phyloP scores from a whole-genome alignment of 768 basidiomycete genomes.

The Pleurotus citrinopileatus region DNA sequence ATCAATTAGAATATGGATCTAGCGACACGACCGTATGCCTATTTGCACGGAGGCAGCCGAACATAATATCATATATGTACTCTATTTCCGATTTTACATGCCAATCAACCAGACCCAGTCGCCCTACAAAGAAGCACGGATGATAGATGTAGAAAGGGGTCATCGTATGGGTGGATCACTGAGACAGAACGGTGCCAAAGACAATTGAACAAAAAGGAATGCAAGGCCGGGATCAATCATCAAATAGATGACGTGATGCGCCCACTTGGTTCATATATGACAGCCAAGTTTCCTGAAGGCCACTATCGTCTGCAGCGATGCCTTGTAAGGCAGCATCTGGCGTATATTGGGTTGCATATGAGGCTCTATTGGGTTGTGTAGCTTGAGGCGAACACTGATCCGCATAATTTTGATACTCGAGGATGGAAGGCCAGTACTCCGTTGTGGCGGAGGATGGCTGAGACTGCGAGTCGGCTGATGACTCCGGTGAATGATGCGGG shows the following conservation, averaged over 20 bases:
- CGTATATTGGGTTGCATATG: conserved; percentile 38
- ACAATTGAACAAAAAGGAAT: neutral
- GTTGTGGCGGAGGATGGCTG: neutral
- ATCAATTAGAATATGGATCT: too few relatives aligned
- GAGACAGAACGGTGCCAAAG: neutral
- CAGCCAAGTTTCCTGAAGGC: conserved; percentile 69
- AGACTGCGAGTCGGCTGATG: neutral
- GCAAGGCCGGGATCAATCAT: conserved; percentile 35
- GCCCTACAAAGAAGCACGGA: too few relatives aligned
- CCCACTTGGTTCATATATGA: conserved; percentile 58
- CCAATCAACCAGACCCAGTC: too few relatives aligned
- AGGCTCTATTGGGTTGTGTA: conserved; percentile 15
- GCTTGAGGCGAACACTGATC: neutral
- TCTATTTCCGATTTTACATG: too few relatives aligned
- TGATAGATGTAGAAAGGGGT: too few relatives aligned
- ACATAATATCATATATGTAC: too few relatives aligned
- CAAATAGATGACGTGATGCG: conserved; percentile 38
- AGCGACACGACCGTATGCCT: too few relatives aligned
- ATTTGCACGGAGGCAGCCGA: too few relatives aligned
- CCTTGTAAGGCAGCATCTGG: conserved; percentile 43
- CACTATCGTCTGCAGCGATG: conserved; percentile 50
- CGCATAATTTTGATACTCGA: neutral
- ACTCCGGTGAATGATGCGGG: neutral
- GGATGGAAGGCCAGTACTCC: neutral
- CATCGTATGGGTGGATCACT: too few relatives aligned